Percentiles rank a stretch among this genome's conserved stretches.
Conservation (phyloP, 2,329 filamentous ascomycete species). For the Diplodia seriata region DNA sequence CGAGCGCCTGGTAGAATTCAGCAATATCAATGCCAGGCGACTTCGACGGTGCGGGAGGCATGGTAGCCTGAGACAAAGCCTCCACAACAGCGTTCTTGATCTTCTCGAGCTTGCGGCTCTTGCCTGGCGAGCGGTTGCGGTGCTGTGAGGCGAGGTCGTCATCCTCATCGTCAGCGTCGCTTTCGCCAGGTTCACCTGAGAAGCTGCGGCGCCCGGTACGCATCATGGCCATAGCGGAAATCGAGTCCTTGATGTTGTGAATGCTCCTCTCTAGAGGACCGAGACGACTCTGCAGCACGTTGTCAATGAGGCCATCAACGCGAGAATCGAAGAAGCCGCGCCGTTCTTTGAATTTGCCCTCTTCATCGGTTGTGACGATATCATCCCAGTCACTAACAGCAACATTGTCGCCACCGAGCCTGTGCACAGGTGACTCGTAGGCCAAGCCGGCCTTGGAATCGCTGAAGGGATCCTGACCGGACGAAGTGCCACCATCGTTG, state of each 20-base stretch:
- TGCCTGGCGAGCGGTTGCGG: constrained; percentile 77
- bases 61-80: constrained; percentile 48
- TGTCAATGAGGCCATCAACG: constrained; percentile 84
- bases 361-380: constrained; percentile 80
- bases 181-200: constrained; percentile 75
- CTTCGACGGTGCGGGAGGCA: constrained; percentile 22
- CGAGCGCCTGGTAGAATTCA: constrained; percentile 56
- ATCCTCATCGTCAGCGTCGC: constrained; percentile 94
- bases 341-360: constrained; percentile 80
- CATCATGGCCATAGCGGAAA: constrained; percentile 62
- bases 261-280: constrained; percentile 83
- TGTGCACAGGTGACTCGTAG: constrained; percentile 65
- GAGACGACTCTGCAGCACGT: constrained; percentile 76
- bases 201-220: constrained; percentile 63
- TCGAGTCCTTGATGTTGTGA: constrained; percentile 73
- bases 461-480: constrained; percentile 63
- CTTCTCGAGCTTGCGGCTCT: constrained; percentile 82
- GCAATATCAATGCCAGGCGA: constrained; percentile 41
- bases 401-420: constrained; percentile 68
- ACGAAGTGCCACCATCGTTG: constrained; percentile 36
- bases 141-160: constrained; percentile 67
- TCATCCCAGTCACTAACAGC: constrained; percentile 92
- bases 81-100: constrained; percentile 68
- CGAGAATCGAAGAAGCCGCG: constrained; percentile 90
- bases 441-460: constrained; percentile 66